Conservation (phyloP, 257 asterid genomes). For the Fraxinus pennsylvanica region DNA sequence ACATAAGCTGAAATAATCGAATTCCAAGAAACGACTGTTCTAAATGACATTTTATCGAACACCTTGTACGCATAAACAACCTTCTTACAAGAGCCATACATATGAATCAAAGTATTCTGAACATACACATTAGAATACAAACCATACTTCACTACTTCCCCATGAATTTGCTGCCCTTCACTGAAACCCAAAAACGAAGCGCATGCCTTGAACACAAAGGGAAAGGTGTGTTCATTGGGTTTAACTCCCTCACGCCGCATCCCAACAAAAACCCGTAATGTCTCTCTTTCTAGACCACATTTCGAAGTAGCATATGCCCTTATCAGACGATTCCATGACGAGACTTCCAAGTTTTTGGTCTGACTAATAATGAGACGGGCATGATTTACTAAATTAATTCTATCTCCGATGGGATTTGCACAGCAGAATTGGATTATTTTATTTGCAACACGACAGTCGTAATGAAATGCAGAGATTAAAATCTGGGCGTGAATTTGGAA, state of each 20-base stretch:
- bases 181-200: slow-evolving; percentile 47
- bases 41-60: slow-evolving; percentile 63
- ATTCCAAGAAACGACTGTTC: slow-evolving; percentile 76
- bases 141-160: slow-evolving; percentile 66
- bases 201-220: slow-evolving; percentile 63
- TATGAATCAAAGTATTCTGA: slow-evolving; percentile 56
- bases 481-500: slow-evolving; percentile 49
- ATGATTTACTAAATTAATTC: slow-evolving; percentile 29
- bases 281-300: slow-evolving; percentile 37
- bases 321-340: slow-evolving; percentile 58
- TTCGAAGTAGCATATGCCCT: slow-evolving; percentile 48
- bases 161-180: slow-evolving; percentile 70
- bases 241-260: slow-evolving; percentile 53
- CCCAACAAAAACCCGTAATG: slow-evolving; percentile 40
- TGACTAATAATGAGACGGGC: slow-evolving; percentile 29
- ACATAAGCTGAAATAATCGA: slow-evolving; percentile 58
- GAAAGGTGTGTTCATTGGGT: slow-evolving; percentile 68
- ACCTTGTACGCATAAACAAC: slow-evolving; percentile 45
- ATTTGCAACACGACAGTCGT: slow-evolving; percentile 27
- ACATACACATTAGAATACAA: slow-evolving; percentile 53
- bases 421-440: slow-evolving; percentile 46
- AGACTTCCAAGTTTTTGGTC: slow-evolving; percentile 28
- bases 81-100: slow-evolving; percentile 61
- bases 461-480: slow-evolving; percentile 32
- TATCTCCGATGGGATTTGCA: slow-evolving; percentile 18